Conservation (phyloP, 2,329 filamentous ascomycete species). For the Periconia sp. region DNA sequence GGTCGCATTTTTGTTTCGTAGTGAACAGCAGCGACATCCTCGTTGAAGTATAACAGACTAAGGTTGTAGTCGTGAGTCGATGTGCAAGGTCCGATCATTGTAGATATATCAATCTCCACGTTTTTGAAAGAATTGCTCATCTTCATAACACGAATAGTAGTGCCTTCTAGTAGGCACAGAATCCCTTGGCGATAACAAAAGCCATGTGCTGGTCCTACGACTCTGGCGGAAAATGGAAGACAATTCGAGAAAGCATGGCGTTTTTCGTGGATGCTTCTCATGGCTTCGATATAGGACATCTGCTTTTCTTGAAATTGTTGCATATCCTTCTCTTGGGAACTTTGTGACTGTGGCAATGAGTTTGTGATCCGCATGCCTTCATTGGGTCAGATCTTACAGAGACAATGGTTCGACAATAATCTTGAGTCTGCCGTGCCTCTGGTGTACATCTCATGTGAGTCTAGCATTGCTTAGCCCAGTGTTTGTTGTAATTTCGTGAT, state of each 20-base stretch:
- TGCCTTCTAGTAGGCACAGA: constrained; percentile 63
- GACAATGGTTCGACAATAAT: constrained; percentile 5
- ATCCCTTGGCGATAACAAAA: constrained; percentile 66
- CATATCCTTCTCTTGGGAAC: constrained; percentile 17
- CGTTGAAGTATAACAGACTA: constrained; percentile 36
- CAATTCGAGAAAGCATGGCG: constrained; percentile 62
- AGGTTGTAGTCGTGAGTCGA: constrained; percentile 43
- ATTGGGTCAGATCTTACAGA: neutral
- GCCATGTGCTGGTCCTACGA: constrained; percentile 61
- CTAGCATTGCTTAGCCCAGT: constrained; percentile 32
- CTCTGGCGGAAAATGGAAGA: constrained; percentile 62
- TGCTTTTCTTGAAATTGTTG: constrained; percentile 38
- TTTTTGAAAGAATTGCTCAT: constrained; percentile 45
- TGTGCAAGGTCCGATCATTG: constrained; percentile 13
- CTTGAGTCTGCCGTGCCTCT: constrained; percentile 47
- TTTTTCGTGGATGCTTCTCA: constrained; percentile 64
- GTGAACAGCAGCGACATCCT: constrained; percentile 34
- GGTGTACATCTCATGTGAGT: constrained; percentile 45
- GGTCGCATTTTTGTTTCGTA: constrained; percentile 12
- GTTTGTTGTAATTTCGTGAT: neutral
- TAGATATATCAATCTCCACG: constrained; percentile 22
- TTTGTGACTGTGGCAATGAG: neutral
- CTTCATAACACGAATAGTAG: constrained; percentile 60
- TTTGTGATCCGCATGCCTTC: neutral
- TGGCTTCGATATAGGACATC: constrained; percentile 53